A percentile compares a stretch with the other conserved stretches of the same genome.
Evolutionary conservation across 2,329 filamentous ascomycete species (phyloP).

Genomic region (Calonectria multiphialidica): DNA sequence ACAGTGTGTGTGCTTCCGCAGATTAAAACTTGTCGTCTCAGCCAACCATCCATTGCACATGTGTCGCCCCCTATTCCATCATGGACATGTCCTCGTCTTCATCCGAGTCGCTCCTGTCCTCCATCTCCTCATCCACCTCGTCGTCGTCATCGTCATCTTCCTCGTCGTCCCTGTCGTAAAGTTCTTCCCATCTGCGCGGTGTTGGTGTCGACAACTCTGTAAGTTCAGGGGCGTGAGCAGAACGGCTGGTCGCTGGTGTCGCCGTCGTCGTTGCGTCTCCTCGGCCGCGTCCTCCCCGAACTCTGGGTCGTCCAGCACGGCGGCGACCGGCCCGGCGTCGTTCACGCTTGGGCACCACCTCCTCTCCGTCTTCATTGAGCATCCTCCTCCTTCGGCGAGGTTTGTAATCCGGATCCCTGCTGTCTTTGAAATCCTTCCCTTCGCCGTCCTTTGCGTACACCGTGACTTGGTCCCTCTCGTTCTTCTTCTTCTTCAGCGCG

Average conservation of each 20-base stretch:
- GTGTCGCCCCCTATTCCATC: conserved; percentile 27
- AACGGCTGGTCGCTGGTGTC: conserved; percentile 6
- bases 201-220: conserved; percentile 49
- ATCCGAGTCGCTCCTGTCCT: conserved; percentile 37
- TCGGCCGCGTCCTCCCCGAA: conserved; percentile 31
- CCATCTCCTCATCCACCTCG: conserved; percentile 42
- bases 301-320: conserved; percentile 37
- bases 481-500: conserved; percentile 71
- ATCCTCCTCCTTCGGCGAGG: conserved; percentile 46
- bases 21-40: background rate
- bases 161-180: conserved; percentile 39
- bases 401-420: conserved; percentile 55
- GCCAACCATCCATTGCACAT: background rate
- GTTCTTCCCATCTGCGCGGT: conserved; percentile 50
- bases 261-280: conserved; percentile 16
- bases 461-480: conserved; percentile 75
- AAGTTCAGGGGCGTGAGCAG: conserved; percentile 12
- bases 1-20: background rate
- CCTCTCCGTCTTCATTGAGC: conserved; percentile 42
- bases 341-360: conserved; percentile 37
- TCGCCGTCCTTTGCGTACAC: conserved; percentile 63
- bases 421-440: conserved; percentile 56
- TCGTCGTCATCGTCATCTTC: conserved; percentile 44
- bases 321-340: conserved; percentile 32
- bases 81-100: conserved; percentile 45